phyloP scores from a whole-genome alignment of 139 green algal species.

The Choricystis sp. region DNA sequence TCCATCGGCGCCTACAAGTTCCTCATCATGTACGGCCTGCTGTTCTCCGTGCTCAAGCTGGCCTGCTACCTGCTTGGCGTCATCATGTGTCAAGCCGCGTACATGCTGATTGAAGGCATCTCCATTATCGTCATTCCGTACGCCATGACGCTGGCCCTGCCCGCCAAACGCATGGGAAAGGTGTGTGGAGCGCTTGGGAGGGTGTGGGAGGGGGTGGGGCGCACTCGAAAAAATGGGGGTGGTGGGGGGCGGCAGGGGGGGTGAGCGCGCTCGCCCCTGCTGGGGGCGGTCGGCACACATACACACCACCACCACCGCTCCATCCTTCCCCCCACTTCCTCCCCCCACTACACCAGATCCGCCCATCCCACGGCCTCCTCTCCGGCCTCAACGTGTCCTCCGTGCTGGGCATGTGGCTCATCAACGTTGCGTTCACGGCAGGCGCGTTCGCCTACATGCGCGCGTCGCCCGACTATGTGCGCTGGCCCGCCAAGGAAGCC shows the following conservation, averaged over 20 bases:
- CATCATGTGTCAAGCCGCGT: conserved; percentile 2
- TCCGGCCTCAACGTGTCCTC: conserved; percentile 1
- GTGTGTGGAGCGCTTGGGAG: too few relatives aligned
- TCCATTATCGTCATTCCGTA: conserved; percentile 5
- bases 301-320: too few relatives aligned
- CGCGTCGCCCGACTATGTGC: conserved; percentile 3
- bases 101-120: conserved; percentile 8
- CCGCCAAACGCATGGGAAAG: background rate
- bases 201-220: too few relatives aligned
- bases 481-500: conserved; percentile 5
- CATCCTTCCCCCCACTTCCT: background rate
- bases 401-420: conserved; percentile 4
- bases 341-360: background rate
- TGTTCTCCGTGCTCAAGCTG: conserved; percentile 9
- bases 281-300: too few relatives aligned
- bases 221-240: too few relatives aligned
- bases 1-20: conserved; percentile 61
- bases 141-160: conserved; percentile 4
- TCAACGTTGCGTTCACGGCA: conserved; percentile 4
- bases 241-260: too few relatives aligned
- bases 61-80: conserved; percentile 5
- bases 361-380: conserved; percentile 5
- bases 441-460: conserved; percentile 3
- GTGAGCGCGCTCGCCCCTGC: too few relatives aligned
- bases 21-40: conserved; percentile 48